Conservation (phyloP, 352 stramenopile species). For the Phytophthora syringae region DNA sequence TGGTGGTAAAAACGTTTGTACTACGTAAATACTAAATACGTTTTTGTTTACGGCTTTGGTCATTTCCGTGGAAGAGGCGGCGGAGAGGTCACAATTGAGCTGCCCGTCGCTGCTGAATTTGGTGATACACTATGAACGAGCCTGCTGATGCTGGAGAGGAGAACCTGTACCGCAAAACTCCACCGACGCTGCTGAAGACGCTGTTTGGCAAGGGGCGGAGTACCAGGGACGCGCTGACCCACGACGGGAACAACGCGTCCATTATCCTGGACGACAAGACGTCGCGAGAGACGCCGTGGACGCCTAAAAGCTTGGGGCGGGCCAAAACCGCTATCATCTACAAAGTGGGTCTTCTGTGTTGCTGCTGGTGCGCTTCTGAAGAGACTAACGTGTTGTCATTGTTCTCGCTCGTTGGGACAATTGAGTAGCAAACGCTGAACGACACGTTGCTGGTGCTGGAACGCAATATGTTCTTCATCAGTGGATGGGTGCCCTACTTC, state of each 20-base stretch:
- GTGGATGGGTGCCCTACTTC: slow-evolving; percentile 81
- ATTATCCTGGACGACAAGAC: slow-evolving; percentile 67
- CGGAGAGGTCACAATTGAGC: slow-evolving; percentile 20
- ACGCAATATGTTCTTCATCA: slow-evolving; percentile 88
- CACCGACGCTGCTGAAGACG: slow-evolving; percentile 47
- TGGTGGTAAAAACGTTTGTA: too few species aligned
- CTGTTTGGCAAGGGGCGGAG: slow-evolving; percentile 38
- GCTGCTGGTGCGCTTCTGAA: background rate
- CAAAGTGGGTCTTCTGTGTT: slow-evolving; percentile 48
- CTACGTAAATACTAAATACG: too few species aligned
- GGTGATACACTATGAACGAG: slow-evolving; percentile 33
- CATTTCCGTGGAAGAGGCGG: background rate
- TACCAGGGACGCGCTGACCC: slow-evolving; percentile 46
- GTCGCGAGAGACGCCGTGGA: slow-evolving; percentile 71
- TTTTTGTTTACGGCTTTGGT: too few species aligned
- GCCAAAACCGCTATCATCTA: slow-evolving; percentile 89
- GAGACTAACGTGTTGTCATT: background rate
- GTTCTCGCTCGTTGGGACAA: slow-evolving; percentile 3
- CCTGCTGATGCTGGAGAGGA: slow-evolving; percentile 3
- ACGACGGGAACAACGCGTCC: slow-evolving; percentile 85
- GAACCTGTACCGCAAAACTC: background rate
- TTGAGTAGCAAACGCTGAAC: slow-evolving; percentile 83
- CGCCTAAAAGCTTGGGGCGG: slow-evolving; percentile 82
- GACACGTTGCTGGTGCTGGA: slow-evolving; percentile 82
- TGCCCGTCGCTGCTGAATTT: background rate